Evolutionary conservation across 345 rosid species (phyloP), one percentile per base, ranked within the genome.

Genomic region (Pugionium cornutum): DNA sequence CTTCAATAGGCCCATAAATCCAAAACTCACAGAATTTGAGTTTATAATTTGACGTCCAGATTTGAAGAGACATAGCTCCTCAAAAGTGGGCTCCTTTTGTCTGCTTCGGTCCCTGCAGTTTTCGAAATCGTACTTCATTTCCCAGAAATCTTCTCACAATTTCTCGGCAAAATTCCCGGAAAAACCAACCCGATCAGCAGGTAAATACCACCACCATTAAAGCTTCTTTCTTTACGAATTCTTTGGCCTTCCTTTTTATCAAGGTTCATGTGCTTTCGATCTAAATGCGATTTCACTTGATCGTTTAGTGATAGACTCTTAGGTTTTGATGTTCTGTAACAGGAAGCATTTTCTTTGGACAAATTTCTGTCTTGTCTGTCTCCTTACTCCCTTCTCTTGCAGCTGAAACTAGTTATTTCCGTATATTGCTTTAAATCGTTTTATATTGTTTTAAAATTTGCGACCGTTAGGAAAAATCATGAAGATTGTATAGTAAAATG

Each of bases 131-230:
- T 18, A 18, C 18, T 35, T 32, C 51, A 0, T 57, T 28, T 29
- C 59, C 46, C 60, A 70, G 48, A 51, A 33, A 58, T 6, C 27
- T 76, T 51, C 67, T 69, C 74, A 18, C 18, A 18, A 18, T 18
- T 18, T 80, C 83, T 69, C 67, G 59, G 65, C 67, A 53, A 58
- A 66, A 73, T 81, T 77, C 78, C 76, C 64, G 76, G 80, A 70
- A 77, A 80, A 51, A 61, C 66, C 29, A 62, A 43, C 9, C 46
- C 70, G 70, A 75, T 80, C 83, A 75, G 72, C 58, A 71, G 75
- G 75, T 71, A 59, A 57, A 66, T 40, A 55, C 40, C 72, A 62
- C 36, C 29, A 25, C 31, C 56, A 34, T 55, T 46, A 11, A 72
- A 64, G 46, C 53, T 57, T 32, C 42, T 18, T 18, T 4, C 76